Evolutionary conservation across 1,139 yeast species (phyloP).

Genomic region (Arxiozyma slooffiae): DNA sequence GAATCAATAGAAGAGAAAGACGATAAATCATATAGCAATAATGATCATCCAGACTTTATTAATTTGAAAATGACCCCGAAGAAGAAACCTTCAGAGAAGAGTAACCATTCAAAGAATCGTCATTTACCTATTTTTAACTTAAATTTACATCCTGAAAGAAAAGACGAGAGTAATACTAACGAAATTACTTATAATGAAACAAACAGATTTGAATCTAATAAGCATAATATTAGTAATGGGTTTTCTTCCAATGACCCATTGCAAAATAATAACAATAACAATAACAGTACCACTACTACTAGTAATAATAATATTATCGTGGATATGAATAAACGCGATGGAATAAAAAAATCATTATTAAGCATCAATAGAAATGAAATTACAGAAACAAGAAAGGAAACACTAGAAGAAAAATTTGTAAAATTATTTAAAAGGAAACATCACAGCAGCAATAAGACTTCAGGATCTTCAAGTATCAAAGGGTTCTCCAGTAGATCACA

Average conservation of each 20-base stretch:
- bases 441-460: conserved; percentile 2
- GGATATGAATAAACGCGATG: not conserved
- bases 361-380: not conserved
- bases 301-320: no score
- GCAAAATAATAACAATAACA: no score
- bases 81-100: conserved; percentile 10
- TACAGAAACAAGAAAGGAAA: conserved; percentile 3
- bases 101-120: conserved; percentile 22
- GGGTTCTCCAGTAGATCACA: not conserved
- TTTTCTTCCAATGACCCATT: not conserved
- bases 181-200: not conserved
- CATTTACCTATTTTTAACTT: conserved; percentile 15
- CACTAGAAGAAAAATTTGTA: conserved; percentile 23
- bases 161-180: not conserved
- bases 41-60: conserved; percentile 7
- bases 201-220: not conserved
- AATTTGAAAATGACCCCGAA: conserved; percentile 8
- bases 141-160: not conserved
- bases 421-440: conserved; percentile 19
- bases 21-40: not conserved
- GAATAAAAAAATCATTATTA: not conserved
- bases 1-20: not conserved
- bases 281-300: not conserved
- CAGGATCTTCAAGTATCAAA: not conserved
- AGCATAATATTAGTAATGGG: no score